These are phyloP conservation scores for Rhytidiadelphus loreus DNA, from an alignment of 225 moss, liverwort and hornwort genomes.

Conservation along the genomic window DNA sequence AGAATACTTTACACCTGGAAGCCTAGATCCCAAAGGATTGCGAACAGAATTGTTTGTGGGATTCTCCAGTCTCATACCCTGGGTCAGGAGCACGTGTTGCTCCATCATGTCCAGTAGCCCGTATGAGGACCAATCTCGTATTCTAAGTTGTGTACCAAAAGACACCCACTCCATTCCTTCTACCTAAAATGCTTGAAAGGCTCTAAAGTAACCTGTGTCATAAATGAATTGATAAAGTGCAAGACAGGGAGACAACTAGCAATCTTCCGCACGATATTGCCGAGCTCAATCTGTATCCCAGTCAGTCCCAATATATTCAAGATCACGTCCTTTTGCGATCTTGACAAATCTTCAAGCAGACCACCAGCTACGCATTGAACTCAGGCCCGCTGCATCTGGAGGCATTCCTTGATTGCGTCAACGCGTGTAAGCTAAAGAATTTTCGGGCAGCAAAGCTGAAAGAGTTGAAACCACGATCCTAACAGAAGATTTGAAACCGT, in stretches of 20 bases:
- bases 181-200: constrained; percentile 2
- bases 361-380: neutral
- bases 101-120: constrained; percentile 25
- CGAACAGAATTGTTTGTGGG: constrained; percentile 4
- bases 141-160: neutral
- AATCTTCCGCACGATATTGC: neutral
- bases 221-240: neutral
- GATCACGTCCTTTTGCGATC: neutral
- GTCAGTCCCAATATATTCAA: neutral
- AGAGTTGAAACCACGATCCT: neutral
- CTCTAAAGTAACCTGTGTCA: neutral
- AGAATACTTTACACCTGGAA: constrained; percentile 21
- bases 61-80: constrained; percentile 16
- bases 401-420: neutral
- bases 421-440: neutral
- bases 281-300: neutral
- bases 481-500: neutral
- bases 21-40: neutral
- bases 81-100: constrained; percentile 18
- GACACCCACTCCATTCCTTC: neutral
- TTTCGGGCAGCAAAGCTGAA: neutral
- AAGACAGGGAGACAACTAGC: neutral
- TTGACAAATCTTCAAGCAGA: neutral
- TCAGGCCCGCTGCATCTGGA: neutral
- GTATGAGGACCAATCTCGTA: constrained; percentile 1